phyloP scores from a whole-genome alignment of 768 basidiomycete species.

The Rubroboletus satanas region DNA sequence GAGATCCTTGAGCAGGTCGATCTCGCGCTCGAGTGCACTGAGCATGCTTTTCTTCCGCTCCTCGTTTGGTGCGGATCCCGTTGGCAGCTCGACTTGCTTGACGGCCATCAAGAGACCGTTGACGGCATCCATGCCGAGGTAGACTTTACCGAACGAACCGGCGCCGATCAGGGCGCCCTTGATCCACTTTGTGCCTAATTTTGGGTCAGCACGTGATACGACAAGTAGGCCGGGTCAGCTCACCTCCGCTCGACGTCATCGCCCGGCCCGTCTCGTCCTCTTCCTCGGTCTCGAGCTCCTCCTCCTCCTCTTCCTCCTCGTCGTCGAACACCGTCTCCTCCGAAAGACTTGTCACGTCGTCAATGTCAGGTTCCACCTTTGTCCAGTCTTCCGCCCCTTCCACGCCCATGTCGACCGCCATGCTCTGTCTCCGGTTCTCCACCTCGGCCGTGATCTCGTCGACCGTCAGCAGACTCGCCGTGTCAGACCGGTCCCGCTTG shows the following conservation, averaged over 20 bases:
- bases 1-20: constrained; percentile 86
- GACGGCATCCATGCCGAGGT: constrained; percentile 91
- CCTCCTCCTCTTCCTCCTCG: constrained; percentile 46
- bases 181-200: constrained; percentile 87
- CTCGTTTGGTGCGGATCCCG: constrained; percentile 78
- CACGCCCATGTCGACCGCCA: constrained; percentile 40
- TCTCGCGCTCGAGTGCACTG: constrained; percentile 87
- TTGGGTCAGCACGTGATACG: constrained; percentile 3
- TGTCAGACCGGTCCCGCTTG: constrained; percentile 82
- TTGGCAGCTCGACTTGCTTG: constrained; percentile 93
- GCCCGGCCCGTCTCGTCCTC: constrained; percentile 52
- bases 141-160: constrained; percentile 93
- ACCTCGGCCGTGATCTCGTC: constrained; percentile 98
- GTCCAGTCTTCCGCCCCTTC: constrained; percentile 71
- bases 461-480: constrained; percentile 89
- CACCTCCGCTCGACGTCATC: constrained; percentile 53
- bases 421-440: constrained; percentile 59
- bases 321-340: constrained; percentile 46
- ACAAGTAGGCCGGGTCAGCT: constrained; percentile 19
- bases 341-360: constrained; percentile 45
- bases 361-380: constrained; percentile 53
- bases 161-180: constrained; percentile 94
- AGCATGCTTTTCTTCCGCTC: constrained; percentile 94
- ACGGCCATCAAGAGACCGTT: constrained; percentile 93
- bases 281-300: constrained; percentile 43